Percentiles rank a stretch among this genome's conserved stretches.
These are phyloP conservation scores for Fraxinus sp. DNA, from an alignment of 305 asterid genomes.

Conservation along the genomic window DNA sequence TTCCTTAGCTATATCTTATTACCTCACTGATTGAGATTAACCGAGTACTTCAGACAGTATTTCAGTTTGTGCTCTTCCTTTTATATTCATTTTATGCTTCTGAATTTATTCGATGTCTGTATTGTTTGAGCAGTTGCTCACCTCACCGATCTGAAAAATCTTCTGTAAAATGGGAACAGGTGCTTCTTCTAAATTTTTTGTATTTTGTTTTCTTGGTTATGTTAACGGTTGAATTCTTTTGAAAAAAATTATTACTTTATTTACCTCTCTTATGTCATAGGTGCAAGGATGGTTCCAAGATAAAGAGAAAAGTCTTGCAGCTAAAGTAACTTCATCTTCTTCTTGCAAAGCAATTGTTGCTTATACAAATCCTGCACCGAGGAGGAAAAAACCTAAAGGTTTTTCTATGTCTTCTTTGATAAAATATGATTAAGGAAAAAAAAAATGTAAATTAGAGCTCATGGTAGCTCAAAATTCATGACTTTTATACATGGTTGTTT, in stretches of 20 bases:
- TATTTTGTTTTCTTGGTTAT: not conserved
- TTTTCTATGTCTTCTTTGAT: slow-evolving; percentile 13
- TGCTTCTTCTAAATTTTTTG: slow-evolving; percentile 26
- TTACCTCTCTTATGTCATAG: slow-evolving; percentile 31
- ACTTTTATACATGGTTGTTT: not conserved
- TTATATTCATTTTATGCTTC: not conserved
- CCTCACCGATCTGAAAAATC: slow-evolving; percentile 45
- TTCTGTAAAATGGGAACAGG: slow-evolving; percentile 62
- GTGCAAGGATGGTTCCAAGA: slow-evolving; percentile 63
- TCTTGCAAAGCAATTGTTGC: slow-evolving; percentile 18
- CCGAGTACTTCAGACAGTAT: not conserved
- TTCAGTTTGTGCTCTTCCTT: slow-evolving; percentile 8
- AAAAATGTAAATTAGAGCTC: slow-evolving; percentile 25
- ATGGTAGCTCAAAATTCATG: slow-evolving; percentile 22
- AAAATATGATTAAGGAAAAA: not conserved
- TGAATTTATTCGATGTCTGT: slow-evolving; percentile 5
- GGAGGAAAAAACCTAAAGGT: slow-evolving; percentile 37
- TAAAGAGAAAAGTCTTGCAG: slow-evolving; percentile 29
- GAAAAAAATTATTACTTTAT: not conserved
- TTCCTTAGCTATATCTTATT: not conserved
- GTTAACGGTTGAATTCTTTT: not conserved
- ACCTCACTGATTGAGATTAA: not conserved
- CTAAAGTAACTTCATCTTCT: slow-evolving; percentile 27
- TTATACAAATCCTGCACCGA: slow-evolving; percentile 29
- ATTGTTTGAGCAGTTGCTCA: slow-evolving; percentile 47